A percentile compares a stretch with the other conserved stretches of the same genome.
Conservation (phyloP, 73 alveolate genomes). For the Paraurostyla sp. region DNA sequence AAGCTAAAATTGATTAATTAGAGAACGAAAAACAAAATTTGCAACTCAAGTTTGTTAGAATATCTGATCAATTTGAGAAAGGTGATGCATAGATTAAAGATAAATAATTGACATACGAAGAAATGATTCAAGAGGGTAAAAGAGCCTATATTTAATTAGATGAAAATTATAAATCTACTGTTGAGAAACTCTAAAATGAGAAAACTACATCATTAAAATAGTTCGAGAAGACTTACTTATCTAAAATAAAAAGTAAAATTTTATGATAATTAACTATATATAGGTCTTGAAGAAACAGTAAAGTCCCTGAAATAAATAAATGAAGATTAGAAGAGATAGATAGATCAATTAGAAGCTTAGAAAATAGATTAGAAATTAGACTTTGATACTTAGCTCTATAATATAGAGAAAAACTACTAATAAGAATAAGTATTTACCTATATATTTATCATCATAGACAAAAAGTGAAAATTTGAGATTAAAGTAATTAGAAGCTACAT, state of each 20-base stretch:
- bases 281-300: slow-evolving; percentile 34
- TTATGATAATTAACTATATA: not conserved
- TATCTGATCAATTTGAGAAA: slow-evolving; percentile 57
- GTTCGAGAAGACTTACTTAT: slow-evolving; percentile 47
- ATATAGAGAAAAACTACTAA: not conserved
- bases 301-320: slow-evolving; percentile 12
- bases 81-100: slow-evolving; percentile 38
- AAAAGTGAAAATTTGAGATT: slow-evolving; percentile 12
- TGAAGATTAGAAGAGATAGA: slow-evolving; percentile 29
- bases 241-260: slow-evolving; percentile 47
- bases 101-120: slow-evolving; percentile 52
- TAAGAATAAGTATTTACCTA: slow-evolving; percentile 31
- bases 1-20: slow-evolving; percentile 32
- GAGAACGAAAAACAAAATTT: slow-evolving; percentile 52
- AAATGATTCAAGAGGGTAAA: slow-evolving; percentile 44
- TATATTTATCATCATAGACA: not conserved
- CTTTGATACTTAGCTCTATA: slow-evolving; percentile 9
- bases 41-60: slow-evolving; percentile 18
- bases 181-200: slow-evolving; percentile 56
- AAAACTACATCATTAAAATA: not conserved
- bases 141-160: slow-evolving; percentile 53
- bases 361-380: slow-evolving; percentile 42
- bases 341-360: slow-evolving; percentile 44
- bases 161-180: slow-evolving; percentile 34
- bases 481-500: not conserved